A percentile compares a stretch with the other conserved stretches of the same genome.
phyloP scores from a whole-genome alignment of 2,329 filamentous ascomycete genomes.

The Cucurbitaria berberidis region DNA sequence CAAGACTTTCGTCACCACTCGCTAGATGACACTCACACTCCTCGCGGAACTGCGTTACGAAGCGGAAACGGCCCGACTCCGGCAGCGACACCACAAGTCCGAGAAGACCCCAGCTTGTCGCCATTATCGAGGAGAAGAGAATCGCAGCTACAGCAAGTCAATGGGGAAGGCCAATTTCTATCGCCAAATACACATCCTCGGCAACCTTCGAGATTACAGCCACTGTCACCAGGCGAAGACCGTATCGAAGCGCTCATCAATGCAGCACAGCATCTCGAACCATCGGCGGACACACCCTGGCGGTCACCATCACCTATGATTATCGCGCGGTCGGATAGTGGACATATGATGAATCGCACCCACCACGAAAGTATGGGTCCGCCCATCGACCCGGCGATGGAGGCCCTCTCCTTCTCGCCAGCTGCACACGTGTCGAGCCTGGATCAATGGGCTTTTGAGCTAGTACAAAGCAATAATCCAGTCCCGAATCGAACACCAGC shows the following conservation, averaged over 20 bases:
- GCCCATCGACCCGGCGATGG: conserved; percentile 47
- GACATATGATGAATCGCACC: conserved; percentile 29
- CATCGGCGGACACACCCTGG: conserved; percentile 42
- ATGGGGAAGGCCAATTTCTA: conserved; percentile 26
- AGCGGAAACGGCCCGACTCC: conserved; percentile 25
- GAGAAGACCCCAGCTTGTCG: conserved; percentile 35
- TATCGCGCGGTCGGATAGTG: conserved; percentile 31
- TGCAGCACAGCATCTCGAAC: conserved; percentile 46
- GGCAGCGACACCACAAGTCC: conserved; percentile 26
- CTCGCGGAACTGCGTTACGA: conserved; percentile 20
- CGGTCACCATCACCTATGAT: conserved; percentile 43
- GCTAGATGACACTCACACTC: conserved; percentile 25
- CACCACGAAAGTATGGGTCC: conserved; percentile 44
- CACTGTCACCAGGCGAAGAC: conserved; percentile 38
- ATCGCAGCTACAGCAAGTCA: conserved; percentile 29
- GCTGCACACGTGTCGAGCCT: conserved; percentile 43
- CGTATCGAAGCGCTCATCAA: conserved; percentile 49
- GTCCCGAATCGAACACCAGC: conserved; percentile 45
- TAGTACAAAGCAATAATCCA: conserved; percentile 46
- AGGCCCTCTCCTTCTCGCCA: conserved; percentile 45
- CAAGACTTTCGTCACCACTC: conserved; percentile 20
- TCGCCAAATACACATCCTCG: conserved; percentile 18
- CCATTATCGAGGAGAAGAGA: conserved; percentile 33
- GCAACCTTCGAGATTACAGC: conserved; percentile 20
- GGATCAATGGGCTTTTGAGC: conserved; percentile 48